Evolutionary conservation across 495 filamentous ascomycete genomes (phyloP).

Genomic region (Aspergillus wentii): DNA sequence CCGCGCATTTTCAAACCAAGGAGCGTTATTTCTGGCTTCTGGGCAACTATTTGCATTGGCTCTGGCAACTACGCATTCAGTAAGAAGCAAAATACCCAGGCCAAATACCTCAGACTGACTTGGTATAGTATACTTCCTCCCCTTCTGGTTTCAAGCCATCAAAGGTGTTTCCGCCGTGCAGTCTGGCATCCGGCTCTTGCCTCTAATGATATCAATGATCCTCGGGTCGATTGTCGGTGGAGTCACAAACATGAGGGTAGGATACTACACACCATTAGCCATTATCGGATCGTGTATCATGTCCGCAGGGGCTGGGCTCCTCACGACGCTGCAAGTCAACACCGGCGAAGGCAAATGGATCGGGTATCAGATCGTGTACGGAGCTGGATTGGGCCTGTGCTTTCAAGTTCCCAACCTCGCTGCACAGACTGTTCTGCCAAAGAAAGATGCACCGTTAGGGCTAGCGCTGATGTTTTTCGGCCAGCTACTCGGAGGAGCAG

Average conservation of each 20-base stretch:
- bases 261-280: constrained; percentile 69
- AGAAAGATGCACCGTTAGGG: no score
- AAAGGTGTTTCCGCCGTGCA: constrained; percentile 56
- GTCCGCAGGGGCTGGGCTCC: constrained; percentile 59
- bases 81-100: no score
- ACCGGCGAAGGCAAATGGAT: constrained; percentile 47
- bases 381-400: constrained; percentile 46
- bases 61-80: no score
- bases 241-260: constrained; percentile 48
- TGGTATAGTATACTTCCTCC: constrained; percentile 41
- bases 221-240: constrained; percentile 37
- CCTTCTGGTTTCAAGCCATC: constrained; percentile 51
- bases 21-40: no score
- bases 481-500: no score
- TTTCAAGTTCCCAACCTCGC: constrained; percentile 40
- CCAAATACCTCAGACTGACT: no score
- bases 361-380: constrained; percentile 55
- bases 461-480: no score
- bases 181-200: constrained; percentile 48
- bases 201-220: constrained; percentile 32
- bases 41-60: no score
- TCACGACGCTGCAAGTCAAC: constrained; percentile 47
- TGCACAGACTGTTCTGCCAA: constrained; percentile 26
- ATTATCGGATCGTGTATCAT: constrained; percentile 47
- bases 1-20: no score